phyloP scores from a whole-genome alignment of 1,284 basidiomycete species.

The Flammula alnicola region DNA sequence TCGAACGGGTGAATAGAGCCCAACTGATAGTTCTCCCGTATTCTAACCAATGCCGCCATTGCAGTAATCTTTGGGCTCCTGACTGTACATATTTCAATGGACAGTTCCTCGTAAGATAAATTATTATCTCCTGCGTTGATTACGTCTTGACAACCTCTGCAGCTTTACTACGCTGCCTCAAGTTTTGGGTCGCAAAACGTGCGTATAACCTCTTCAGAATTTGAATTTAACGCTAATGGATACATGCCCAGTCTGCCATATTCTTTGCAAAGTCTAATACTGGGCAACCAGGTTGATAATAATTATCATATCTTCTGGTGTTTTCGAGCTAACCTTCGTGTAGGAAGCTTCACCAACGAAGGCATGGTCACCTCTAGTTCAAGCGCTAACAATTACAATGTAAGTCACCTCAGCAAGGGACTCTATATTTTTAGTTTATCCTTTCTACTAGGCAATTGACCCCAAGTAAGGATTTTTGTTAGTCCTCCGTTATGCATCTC shows the following conservation, averaged over 20 bases:
- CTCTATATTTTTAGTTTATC: neutral
- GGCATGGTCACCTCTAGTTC: slow-evolving; percentile 54
- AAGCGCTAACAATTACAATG: slow-evolving; percentile 50
- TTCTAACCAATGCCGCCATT: neutral
- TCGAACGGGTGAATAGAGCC: slow-evolving; percentile 54
- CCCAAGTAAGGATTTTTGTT: slow-evolving; percentile 47
- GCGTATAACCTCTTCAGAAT: no score
- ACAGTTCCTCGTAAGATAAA: slow-evolving; percentile 46
- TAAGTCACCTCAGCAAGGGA: slow-evolving; percentile 35
- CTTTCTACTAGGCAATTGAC: slow-evolving; percentile 52
- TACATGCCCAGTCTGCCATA: slow-evolving; percentile 52
- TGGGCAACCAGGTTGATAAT: slow-evolving; percentile 41
- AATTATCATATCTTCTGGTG: neutral
- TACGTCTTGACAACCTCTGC: slow-evolving; percentile 5
- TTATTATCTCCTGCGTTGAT: neutral
- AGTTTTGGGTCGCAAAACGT: slow-evolving; percentile 55
- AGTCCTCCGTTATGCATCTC: neutral
- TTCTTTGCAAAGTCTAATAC: slow-evolving; percentile 54
- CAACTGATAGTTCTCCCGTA: slow-evolving; percentile 2
- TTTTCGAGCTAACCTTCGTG: neutral
- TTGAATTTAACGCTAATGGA: no score
- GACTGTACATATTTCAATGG: slow-evolving; percentile 53
- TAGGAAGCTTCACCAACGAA: slow-evolving; percentile 50
- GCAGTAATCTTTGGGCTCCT: slow-evolving; percentile 53
- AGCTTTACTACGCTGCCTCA: slow-evolving; percentile 51